These are phyloP conservation scores for Cryphonectria radicalis DNA, from an alignment of 2,329 filamentous ascomycete species.

Conservation along the genomic window DNA sequence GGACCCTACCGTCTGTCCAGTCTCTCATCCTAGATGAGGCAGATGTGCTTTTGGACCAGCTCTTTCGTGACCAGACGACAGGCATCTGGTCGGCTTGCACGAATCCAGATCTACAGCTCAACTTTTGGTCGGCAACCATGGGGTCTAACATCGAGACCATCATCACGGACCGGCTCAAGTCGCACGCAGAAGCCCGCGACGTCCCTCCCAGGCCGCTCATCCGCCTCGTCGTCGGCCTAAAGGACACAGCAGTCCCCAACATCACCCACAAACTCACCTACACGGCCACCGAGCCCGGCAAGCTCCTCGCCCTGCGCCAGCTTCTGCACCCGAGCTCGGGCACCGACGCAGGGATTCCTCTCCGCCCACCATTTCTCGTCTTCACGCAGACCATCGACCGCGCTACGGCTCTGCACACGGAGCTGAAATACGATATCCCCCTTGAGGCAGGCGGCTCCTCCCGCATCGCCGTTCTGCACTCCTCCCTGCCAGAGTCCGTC, in stretches of 20 bases:
- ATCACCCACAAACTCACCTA: constrained; percentile 89
- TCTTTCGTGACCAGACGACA: constrained; percentile 89
- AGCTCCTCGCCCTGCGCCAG: constrained; percentile 88
- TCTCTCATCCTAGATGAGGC: constrained; percentile 89
- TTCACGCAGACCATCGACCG: constrained; percentile 96
- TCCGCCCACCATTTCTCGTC: constrained; percentile 89
- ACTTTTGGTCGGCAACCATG: constrained; percentile 97
- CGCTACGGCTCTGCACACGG: constrained; percentile 83
- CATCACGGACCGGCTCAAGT: constrained; percentile 68
- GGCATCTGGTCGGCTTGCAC: constrained; percentile 81
- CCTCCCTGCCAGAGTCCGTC: constrained; percentile 75
- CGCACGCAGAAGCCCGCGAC: constrained; percentile 50
- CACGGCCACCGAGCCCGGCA: constrained; percentile 90
- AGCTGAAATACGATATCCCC: constrained; percentile 94
- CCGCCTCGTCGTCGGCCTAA: constrained; percentile 90
- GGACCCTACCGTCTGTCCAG: constrained; percentile 67
- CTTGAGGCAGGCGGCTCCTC: constrained; percentile 81
- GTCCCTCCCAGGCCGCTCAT: constrained; percentile 60
- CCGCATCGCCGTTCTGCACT: constrained; percentile 88
- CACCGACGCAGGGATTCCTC: constrained; percentile 57
- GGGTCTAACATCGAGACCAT: constrained; percentile 88
- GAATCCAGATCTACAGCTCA: constrained; percentile 70
- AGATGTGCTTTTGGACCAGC: constrained; percentile 87
- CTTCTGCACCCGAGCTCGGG: constrained; percentile 76
- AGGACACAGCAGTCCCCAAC: constrained; percentile 93